Conservation (phyloP, 2,329 filamentous ascomycete species). For the Aspergillus sp. region DNA sequence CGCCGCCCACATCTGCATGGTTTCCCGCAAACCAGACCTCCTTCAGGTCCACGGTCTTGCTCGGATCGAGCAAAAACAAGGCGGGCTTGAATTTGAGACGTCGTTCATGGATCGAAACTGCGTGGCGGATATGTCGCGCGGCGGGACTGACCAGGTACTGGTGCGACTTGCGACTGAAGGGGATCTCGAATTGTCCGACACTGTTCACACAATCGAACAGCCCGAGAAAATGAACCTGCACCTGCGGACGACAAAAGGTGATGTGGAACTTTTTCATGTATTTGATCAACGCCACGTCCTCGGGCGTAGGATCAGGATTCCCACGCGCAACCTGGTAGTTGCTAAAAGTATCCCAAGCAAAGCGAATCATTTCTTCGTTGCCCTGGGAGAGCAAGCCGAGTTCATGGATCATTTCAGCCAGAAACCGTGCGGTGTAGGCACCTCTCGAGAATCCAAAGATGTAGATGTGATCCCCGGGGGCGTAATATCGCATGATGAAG, state of each 20-base stretch:
- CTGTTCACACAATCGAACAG: constrained; percentile 57
- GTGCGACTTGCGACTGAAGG: constrained; percentile 30
- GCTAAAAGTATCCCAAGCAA: constrained; percentile 41
- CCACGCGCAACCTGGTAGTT: constrained; percentile 34
- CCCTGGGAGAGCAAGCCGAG: constrained; percentile 52
- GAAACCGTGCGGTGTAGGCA: constrained; percentile 54
- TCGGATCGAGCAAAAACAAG: constrained; percentile 35
- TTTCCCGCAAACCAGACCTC: constrained; percentile 59
- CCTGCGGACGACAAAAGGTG: constrained; percentile 50
- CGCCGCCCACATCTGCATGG: constrained; percentile 56
- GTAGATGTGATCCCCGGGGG: constrained; percentile 52
- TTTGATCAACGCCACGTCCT: constrained; percentile 17
- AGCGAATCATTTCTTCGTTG: constrained; percentile 55
- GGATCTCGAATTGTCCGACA: constrained; percentile 30
- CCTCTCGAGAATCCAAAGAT: constrained; percentile 57
- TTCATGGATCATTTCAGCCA: constrained; percentile 52
- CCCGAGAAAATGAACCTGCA: constrained; percentile 54
- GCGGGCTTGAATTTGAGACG: constrained; percentile 57
- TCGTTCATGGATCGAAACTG: constrained; percentile 54
- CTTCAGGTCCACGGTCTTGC: constrained; percentile 43
- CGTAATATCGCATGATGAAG: constrained; percentile 57
- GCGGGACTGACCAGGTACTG: constrained; percentile 41
- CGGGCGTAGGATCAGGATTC: constrained; percentile 11
- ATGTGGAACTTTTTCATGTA: constrained; percentile 47
- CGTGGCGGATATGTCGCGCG: constrained; percentile 51